Conservation (phyloP, 257 asterid genomes). For the Nicotiana undulata region DNA sequence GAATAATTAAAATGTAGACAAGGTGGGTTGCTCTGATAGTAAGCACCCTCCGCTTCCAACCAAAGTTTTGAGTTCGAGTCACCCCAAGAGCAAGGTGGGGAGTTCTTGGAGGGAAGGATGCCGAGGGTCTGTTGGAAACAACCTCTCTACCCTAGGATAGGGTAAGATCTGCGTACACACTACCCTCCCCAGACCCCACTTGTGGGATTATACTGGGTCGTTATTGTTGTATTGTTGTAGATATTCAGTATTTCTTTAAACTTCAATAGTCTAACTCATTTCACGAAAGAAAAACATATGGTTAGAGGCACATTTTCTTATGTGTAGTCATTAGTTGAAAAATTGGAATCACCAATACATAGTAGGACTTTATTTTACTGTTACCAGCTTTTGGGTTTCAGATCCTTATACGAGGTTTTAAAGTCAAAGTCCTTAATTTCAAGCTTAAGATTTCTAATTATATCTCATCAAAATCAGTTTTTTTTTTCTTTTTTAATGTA, state of each 20-base stretch:
- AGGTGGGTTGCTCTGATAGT: too few relatives aligned
- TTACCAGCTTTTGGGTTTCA: neutral
- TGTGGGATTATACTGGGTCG: too few relatives aligned
- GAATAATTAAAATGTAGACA: neutral
- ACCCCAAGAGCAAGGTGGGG: too few relatives aligned
- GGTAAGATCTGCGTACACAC: too few relatives aligned
- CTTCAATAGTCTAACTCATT: neutral
- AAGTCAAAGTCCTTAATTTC: neutral
- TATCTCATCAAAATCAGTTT: neutral
- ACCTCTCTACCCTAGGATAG: too few relatives aligned
- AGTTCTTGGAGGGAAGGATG: too few relatives aligned
- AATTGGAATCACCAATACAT: neutral
- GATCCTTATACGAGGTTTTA: constrained; percentile 1
- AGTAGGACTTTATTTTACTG: neutral
- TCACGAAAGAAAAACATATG: neutral
- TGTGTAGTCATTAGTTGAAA: neutral
- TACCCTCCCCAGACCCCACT: too few relatives aligned
- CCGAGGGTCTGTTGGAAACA: too few relatives aligned
- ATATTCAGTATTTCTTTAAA: neutral
- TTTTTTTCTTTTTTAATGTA: neutral
- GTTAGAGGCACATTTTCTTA: neutral
- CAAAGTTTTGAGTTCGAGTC: too few relatives aligned
- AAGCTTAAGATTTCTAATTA: neutral
- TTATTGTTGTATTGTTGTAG: too few relatives aligned
- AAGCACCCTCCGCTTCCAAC: too few relatives aligned